Base-by-base conservation (phyloP, 306 rosid genomes). In the Oxytropis ochrocephala region DNA sequence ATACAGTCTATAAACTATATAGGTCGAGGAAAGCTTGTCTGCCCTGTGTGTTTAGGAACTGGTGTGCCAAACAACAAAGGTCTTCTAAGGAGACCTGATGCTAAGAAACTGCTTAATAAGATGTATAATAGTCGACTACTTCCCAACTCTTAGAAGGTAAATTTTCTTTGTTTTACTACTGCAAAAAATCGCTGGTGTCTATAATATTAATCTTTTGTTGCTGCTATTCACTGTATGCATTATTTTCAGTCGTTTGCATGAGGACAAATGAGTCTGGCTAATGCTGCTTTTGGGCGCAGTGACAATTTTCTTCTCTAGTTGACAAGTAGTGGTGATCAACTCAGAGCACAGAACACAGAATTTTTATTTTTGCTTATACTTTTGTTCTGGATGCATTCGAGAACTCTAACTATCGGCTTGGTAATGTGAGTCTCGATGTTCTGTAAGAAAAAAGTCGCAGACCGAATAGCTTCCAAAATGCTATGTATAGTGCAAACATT, bases 21-120 rank as follows among this genome's bases (percentile, higher is more conserved):
- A 93, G 98, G 97, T 54, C 77, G 97, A 35, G 98, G 98, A 73
- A 93, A 93, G 78, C 97, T 93, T 14, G 97, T 93, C 12, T 93
- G 98, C 19, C 98, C 98, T 1, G 90, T 93, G 30, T 93, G 98
- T 69, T 81, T 93, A 72, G 98, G 98, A 58, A 93, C 98, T 24
- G 97, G 98, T 72, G 76, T 93, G 70, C 94, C 96, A 6, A 93
- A 90, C 63, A 93, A 90, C 76, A 93, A 90, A 84, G 96, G 97
- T 64, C 94, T 93, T 18, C 91, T 93, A 2, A 81, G 98, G 50
- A 82, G 98, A 78, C 98, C 97, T 0, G 98, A 86, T 0, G 98
- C 98, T 0, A 60, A 62, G 59, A 77, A 90, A 72, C 75, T 90
- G 69, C 98, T 93, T 29, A 94, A 90, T 52, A 93, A 86, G 87